A percentile compares a stretch with the other conserved stretches of the same genome.
These are phyloP conservation scores for Camellia oleifera DNA, from an alignment of 179 eudicot genomes.

Conservation along the genomic window DNA sequence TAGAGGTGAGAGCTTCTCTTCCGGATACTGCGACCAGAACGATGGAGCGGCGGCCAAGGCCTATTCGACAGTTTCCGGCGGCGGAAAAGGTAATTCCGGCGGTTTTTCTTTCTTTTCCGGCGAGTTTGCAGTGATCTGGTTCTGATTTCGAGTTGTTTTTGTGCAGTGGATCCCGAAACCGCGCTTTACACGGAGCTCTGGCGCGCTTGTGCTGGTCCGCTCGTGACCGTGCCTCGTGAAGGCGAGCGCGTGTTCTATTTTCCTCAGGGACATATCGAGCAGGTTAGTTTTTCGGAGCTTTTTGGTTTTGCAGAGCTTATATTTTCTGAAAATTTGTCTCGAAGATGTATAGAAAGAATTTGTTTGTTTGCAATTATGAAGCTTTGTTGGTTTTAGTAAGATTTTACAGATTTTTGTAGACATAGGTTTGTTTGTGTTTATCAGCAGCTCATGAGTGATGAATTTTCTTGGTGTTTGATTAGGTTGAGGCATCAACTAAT, in stretches of 20 bases:
- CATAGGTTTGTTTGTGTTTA: neutral
- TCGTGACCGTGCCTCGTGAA: conserved; percentile 77
- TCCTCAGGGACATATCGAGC: conserved; percentile 98
- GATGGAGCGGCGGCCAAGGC: conserved; percentile 11
- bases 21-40: conserved; percentile 16
- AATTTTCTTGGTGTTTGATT: conserved; percentile 16
- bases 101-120: conserved; percentile 1
- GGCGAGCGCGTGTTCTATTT: conserved; percentile 83
- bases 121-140: conserved; percentile 5
- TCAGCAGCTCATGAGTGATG: neutral
- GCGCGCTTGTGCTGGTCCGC: conserved; percentile 97
- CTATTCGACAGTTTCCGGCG: conserved; percentile 16
- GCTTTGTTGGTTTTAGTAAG: neutral
- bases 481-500: conserved; percentile 96
- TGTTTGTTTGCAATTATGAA: neutral
- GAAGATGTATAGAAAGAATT: neutral
- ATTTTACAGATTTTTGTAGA: neutral
- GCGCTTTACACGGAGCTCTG: conserved; percentile 90
- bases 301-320: neutral
- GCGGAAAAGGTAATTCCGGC: conserved; percentile 38
- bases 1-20: conserved; percentile 27
- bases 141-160: neutral
- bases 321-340: conserved; percentile 1
- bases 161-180: conserved; percentile 60
- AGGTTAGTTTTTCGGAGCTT: conserved; percentile 40